Evolutionary conservation across 768 basidiomycete species (phyloP).

Genomic region (Fistulinella prunicolor): DNA sequence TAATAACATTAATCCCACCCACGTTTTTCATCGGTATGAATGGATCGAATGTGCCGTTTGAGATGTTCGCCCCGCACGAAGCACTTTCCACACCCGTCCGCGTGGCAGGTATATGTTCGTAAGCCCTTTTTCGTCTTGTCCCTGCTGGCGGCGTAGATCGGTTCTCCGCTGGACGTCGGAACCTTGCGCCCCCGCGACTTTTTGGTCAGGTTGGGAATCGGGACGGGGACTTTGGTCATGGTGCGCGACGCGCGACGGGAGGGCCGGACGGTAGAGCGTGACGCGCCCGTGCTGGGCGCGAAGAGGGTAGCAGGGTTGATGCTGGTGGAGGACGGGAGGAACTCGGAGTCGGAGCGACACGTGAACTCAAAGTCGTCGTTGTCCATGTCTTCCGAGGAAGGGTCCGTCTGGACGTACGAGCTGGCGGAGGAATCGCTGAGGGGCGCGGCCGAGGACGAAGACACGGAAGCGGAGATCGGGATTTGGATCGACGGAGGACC

Average conservation of each 20-base stretch:
- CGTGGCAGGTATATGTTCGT: slow-evolving; percentile 62
- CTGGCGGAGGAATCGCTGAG: slow-evolving; percentile 2
- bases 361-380: slow-evolving; percentile 17
- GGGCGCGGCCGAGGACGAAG: neutral
- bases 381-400: slow-evolving; percentile 17
- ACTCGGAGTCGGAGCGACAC: slow-evolving; percentile 26
- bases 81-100: slow-evolving; percentile 72
- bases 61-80: slow-evolving; percentile 80
- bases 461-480: neutral
- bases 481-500: neutral
- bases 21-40: slow-evolving; percentile 87
- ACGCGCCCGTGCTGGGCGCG: neutral
- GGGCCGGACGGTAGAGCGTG: slow-evolving; percentile 8
- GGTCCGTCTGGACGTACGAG: neutral
- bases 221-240: slow-evolving; percentile 36
- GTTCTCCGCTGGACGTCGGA: slow-evolving; percentile 35
- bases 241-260: slow-evolving; percentile 24
- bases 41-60: slow-evolving; percentile 74
- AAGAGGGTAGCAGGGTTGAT: slow-evolving; percentile 13
- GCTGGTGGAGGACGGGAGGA: slow-evolving; percentile 9
- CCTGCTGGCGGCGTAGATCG: slow-evolving; percentile 22
- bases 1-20: too few species aligned
- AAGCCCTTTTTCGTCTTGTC: slow-evolving; percentile 34
- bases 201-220: slow-evolving; percentile 50
- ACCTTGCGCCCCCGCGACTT: slow-evolving; percentile 47